Conservation (phyloP, 2,329 filamentous ascomycete species). For the Trichoderma brevicompactum region DNA sequence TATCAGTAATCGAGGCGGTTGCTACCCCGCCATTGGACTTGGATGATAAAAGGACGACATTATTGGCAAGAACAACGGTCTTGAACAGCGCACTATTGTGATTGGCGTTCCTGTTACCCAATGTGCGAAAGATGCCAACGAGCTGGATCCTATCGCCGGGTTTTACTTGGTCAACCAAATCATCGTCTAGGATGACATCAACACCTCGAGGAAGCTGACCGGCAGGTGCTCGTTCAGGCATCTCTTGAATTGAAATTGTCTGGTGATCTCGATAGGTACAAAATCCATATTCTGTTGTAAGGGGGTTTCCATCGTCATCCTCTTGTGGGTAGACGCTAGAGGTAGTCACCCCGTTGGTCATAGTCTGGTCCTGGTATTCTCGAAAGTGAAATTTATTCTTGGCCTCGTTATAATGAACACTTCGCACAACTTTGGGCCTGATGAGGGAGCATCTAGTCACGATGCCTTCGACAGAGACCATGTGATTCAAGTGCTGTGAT, state of each 20-base stretch:
- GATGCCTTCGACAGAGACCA: constrained; percentile 97
- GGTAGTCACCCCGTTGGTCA: constrained; percentile 88
- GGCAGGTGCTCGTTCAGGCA: constrained; percentile 94
- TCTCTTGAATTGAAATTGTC: constrained; percentile 97
- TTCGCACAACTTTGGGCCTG: constrained; percentile 95
- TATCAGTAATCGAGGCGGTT: constrained; percentile 89
- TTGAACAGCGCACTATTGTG: constrained; percentile 93
- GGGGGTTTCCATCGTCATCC: constrained; percentile 88
- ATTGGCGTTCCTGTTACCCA: constrained; percentile 92
- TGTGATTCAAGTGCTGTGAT: constrained; percentile 87
- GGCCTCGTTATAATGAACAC: constrained; percentile 91
- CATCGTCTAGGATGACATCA: constrained; percentile 95
- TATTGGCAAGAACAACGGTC: constrained; percentile 91
- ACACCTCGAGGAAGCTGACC: constrained; percentile 94
- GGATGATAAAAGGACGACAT: constrained; percentile 90
- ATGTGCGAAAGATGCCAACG: constrained; percentile 92
- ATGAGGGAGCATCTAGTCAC: constrained; percentile 96
- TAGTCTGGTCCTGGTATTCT: constrained; percentile 95
- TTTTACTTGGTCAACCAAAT: constrained; percentile 92
- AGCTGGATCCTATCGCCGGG: constrained; percentile 95
- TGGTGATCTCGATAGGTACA: constrained; percentile 96
- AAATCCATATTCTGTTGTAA: constrained; percentile 95
- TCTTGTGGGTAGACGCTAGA: constrained; percentile 93
- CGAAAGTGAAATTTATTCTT: constrained; percentile 86
- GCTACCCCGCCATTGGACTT: constrained; percentile 95